Evolutionary conservation across 1,139 yeast genomes (phyloP), one percentile per base, ranked within the genome.

Genomic region (Yamadazyma spencermartinsiae): DNA sequence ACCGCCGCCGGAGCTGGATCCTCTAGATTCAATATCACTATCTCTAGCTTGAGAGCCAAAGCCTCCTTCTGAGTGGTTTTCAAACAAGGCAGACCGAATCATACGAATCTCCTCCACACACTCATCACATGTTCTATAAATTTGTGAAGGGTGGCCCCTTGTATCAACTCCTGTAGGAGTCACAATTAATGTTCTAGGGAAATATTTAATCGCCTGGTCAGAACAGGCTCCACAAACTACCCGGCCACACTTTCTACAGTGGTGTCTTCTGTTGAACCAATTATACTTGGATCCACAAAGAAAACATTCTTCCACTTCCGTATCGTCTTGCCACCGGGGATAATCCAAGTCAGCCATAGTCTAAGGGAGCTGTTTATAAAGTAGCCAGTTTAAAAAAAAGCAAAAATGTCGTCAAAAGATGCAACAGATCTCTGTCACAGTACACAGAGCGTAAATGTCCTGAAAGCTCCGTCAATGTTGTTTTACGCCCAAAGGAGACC

Each of bases 211-310:
- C 26, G 60, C 56, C 18, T 74, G 70, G 11, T 65, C 56, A 17
- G 95, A 79, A 57, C 95, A 82, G 40, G 65, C 51, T 31, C 80
- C 80, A 63, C 96, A 85, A 19, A 82, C 85, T 4, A 86, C 82
- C 38, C 79, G 61, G 29, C 96, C 92, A 69, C 96, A 86, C 57
- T 82, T 77, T 55, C 95, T 71, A 59, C 99, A 92, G 61, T 92
- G 98, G 61, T 94, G 98, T 45, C 94, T 76, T 41, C 98, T 74
- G 55, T 73, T 77, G 56, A 86, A 78, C 45, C 90, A 66, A 1
- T 84, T 71, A 62, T 84, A 92, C 28, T 52, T 49, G 1, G 60
- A 46, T 24, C 65, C 60, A 58, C 98, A 92, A 10, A 81, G 59
- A 25, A 73, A 71, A 56, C 98, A 92, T n/a, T 59, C 56, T 0